phyloP scores from a whole-genome alignment of 2,329 filamentous ascomycete species.

The Beauveria brongniartii region DNA sequence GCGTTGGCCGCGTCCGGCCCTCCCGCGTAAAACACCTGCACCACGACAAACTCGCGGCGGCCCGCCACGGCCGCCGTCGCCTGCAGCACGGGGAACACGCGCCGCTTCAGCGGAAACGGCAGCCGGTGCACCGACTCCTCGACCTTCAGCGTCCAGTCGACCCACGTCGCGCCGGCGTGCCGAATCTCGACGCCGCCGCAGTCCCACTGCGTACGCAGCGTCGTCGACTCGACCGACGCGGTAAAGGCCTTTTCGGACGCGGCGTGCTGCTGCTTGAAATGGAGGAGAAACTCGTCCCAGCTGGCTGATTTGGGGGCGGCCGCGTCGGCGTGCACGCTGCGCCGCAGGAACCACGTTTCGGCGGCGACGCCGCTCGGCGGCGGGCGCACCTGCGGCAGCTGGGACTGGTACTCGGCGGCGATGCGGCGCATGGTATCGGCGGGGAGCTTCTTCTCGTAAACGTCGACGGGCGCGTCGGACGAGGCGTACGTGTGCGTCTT shows the following conservation, averaged over 20 bases:
- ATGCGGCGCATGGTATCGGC: conserved; percentile 34
- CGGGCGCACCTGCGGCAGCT: conserved; percentile 18
- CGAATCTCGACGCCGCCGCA: conserved; percentile 32
- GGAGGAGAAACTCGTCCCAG: conserved; percentile 55
- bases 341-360: conserved; percentile 58
- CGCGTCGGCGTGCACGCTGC: conserved; percentile 51
- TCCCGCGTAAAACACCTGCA: conserved; percentile 43
- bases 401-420: conserved; percentile 22
- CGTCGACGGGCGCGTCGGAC: conserved; percentile 42
- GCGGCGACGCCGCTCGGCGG: conserved; percentile 16
- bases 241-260: conserved; percentile 33
- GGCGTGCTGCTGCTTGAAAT: conserved; percentile 44
- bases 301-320: conserved; percentile 44
- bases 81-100: conserved; percentile 60
- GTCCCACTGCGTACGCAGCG: conserved; percentile 36
- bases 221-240: conserved; percentile 27
- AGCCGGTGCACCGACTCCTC: conserved; percentile 61
- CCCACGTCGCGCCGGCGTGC: conserved; percentile 35
- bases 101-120: conserved; percentile 49
- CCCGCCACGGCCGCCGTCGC: conserved; percentile 39
- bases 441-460: conserved; percentile 43
- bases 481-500: conserved; percentile 39
- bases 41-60: conserved; percentile 44
- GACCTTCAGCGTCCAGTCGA: conserved; percentile 39
- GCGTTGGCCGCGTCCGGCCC: conserved; percentile 31